Evolutionary conservation across 208 protist species (phyloP), one percentile per base, ranked within the genome.

Genomic region (Strigomonas oncopelti): DNA sequence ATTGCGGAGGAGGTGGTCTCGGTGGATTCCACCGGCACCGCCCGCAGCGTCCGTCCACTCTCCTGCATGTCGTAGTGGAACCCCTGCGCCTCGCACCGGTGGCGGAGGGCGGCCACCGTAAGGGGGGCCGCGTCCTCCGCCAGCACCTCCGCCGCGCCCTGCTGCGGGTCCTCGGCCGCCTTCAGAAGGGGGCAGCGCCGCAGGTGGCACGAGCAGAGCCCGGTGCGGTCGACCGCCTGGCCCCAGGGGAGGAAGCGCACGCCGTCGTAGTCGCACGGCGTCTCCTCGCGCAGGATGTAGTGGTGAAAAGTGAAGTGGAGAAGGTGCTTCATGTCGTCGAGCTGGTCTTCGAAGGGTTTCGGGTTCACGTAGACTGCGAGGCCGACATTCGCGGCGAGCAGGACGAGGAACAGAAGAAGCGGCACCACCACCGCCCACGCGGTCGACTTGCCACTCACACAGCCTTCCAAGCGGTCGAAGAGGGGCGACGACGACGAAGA

Each of bases 241-340:
- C 75, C 67, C 64, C 75, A 81, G 25, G 31, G 29, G 62, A 71
- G 75, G 54, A 71, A 69, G 46, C 75, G 75, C 38, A 74, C 70
- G 2, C 70, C 75, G 28, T 46, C 71, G 54, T 71, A 71, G 20
- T 71, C 72, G 71, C 75, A 81, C 54, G 66, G 75, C 22, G 56
- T 13, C 45, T 18, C 31, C 31, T 42, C 24, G 13, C 69, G 61
- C 18, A 56, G 64, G 16, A 71, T 32, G 0, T 51, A 66, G 29
- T 60, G 36, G 16, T 22, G n/a, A 29, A 46, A 45, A 14, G 16
- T 22, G 32, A 68, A 73, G 56, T 22, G 34, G 9, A 42, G 54
- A 52, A 66, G 67, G 27, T 61, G 67, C 46, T 63, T 31, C 70
- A 75, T 46, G n/a, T 81, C 75, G 18, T 69, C 64, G 61, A 71